Evolutionary conservation across 106 monocot genomes (phyloP), one percentile per base, ranked within the genome.

Genomic region (Acanthochlamys bracteata): DNA sequence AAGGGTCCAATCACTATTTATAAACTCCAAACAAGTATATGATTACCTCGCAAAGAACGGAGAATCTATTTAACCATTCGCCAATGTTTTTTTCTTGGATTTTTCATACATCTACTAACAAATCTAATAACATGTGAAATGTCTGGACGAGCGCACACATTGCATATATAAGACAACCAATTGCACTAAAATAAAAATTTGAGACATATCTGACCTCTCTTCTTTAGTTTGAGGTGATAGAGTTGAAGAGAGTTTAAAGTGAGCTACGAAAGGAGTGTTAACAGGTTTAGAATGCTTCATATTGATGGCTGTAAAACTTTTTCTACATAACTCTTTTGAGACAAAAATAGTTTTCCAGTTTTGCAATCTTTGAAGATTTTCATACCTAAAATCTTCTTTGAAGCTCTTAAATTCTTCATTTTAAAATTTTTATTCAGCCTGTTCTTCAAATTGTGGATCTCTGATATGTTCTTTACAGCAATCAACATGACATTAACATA

Each of bases 21-120:
- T 24, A 59, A 59, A 59, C 26, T 59, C 24, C 39, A 61, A 17
- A 61, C 13, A 61, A n/a, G 13, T 17, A 41, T 10, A 11, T 24
- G 12, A 10, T 16, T 4, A 14, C 27, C 24, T 19, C 20, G 40
- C 0, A 71, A 24, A 23, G 61, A 54, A 11, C 52, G 16, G 2
- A 63, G 13, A 20, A 53, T 71, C 53, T 22, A 63, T 24, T 63
- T 62, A 9, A 63, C 39, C 11, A 21, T 52, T 21, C 62, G n/a
- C 71, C 52, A 61, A 61, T 71, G 62, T 6, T 24, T 52, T 21
- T 71, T 61, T 20, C 24, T 22, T 0, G 71, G 53, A 16, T 63
- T 55, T 0, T 10, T 24, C 62, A 71, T 71, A 53, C 53, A 71
- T 0, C 15, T 0, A 71, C 62, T 53, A 11, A 71, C 52, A 12